phyloP scores from a whole-genome alignment of 2,329 filamentous ascomycete species.

The Talaromyces sp. region DNA sequence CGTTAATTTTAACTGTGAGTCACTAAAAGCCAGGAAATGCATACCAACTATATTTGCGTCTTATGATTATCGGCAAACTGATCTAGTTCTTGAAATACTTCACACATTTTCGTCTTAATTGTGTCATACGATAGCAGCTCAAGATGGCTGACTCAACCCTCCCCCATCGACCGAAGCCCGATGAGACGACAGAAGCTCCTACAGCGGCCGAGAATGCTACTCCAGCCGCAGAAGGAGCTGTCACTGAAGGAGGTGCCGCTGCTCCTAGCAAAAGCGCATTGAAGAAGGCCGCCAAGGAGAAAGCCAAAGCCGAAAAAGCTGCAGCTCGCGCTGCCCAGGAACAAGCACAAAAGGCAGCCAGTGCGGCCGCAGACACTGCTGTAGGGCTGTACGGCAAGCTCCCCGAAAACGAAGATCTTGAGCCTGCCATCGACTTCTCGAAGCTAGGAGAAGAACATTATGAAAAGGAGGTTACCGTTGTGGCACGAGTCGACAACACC shows the following conservation, averaged over 20 bases:
- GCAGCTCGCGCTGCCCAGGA: constrained; percentile 67
- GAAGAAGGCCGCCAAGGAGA: constrained; percentile 86
- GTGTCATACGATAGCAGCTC: neutral
- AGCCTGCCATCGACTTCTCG: constrained; percentile 58
- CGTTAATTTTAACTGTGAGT: neutral
- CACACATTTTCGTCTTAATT: neutral
- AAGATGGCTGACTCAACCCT: constrained; percentile 40
- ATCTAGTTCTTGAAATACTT: neutral
- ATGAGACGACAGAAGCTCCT: constrained; percentile 29
- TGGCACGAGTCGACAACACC: constrained; percentile 81
- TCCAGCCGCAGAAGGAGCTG: constrained; percentile 34
- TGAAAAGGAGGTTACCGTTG: constrained; percentile 69
- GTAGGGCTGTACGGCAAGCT: constrained; percentile 78
- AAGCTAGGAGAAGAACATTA: constrained; percentile 57
- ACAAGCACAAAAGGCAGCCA: constrained; percentile 63
- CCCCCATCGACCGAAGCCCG: constrained; percentile 39
- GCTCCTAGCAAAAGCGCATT: constrained; percentile 70
- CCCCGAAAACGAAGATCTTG: constrained; percentile 55
- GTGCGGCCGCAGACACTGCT: constrained; percentile 56
- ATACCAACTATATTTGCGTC: too few relatives aligned
- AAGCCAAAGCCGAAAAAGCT: constrained; percentile 81
- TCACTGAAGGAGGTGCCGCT: constrained; percentile 40
- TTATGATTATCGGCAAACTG: neutral
- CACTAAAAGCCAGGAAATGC: neutral
- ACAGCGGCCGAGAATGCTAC: constrained; percentile 13